Base-by-base conservation (phyloP, 108 stramenopile genomes). In the Pinguiococcus pyrenoidosus region DNA sequence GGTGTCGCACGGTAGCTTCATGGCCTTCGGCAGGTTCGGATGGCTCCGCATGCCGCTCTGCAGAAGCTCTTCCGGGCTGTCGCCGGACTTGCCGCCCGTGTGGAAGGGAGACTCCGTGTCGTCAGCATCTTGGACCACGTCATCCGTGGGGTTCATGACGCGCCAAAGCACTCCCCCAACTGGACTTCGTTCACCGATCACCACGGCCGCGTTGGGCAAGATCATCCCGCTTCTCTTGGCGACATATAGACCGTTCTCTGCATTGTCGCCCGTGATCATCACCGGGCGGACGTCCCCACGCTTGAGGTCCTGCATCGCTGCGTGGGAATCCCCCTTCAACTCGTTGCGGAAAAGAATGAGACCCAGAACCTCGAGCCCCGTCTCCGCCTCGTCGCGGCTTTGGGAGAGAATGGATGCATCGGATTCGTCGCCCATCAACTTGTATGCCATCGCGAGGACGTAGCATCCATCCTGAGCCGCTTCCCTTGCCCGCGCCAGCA, bases 181-280 rank as follows among this genome's bases (percentile, higher is more conserved):
- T 5, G 23, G 33, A 34, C 14, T 6, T 8, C 6, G 6, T 6
- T 6, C n/a, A 30, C 22, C 5, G n/a, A 8, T 5, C n/a, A 47
- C 12, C 8, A 26, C n/a, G 20, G 5, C 33, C 20, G 12, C 14
- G 7, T 30, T 14, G 46, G 32, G 29, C 6, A 5, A 28, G 32
- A 80, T 69, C 21, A 80, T 69, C 7, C 79, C 79, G 27, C 71
- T 56, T 43, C 69, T 56, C 32, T 50, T 52, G 2, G 79, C 79
- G 37, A 80, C 73, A 37, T 51, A 44, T 29, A 80, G 62, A 3
- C 75, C 79, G n/a, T 73, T 77, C 17, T 76, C 48, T 30, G 69
- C 55, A 37, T 60, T 72, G 43, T 80, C 79, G 16, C 79, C 79
- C 7, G 79, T 77, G 0, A 80, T 54, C 48, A 80, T 77, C 6